Conservation (phyloP, 1,139 yeast species). For the Sugiyamaella xylanicola region DNA sequence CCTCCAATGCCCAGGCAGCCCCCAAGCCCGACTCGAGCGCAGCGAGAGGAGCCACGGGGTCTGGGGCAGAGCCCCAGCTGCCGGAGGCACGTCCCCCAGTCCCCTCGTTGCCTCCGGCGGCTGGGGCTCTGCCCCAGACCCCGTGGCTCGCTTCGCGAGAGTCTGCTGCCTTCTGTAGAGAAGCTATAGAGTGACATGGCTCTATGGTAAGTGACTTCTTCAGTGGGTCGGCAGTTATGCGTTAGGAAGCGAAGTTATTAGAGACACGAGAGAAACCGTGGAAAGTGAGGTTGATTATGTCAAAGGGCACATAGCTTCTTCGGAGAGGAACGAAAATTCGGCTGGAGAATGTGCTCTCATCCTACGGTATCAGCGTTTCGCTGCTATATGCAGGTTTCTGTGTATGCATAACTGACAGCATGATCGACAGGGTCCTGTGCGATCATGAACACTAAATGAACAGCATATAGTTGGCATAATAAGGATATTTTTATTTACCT, state of each 20-base stretch:
- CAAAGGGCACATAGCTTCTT: no score
- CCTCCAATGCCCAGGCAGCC: no score
- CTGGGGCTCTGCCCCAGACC: constrained; percentile 3
- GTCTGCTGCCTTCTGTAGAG: no score
- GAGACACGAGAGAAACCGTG: no score
- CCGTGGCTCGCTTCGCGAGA: background rate
- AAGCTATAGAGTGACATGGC: no score
- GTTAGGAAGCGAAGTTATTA: no score
- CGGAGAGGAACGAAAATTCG: no score
- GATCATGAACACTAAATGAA: background rate
- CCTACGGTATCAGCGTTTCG: background rate
- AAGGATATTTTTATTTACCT: no score
- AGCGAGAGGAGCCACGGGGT: background rate
- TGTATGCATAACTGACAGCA: background rate
- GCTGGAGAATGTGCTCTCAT: background rate
- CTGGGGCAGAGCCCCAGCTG: background rate
- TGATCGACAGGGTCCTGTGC: background rate
- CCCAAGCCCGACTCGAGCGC: background rate
- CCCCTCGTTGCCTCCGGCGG: constrained; percentile 3
- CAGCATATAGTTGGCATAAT: background rate
- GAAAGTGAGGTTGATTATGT: no score
- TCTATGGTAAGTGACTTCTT: no score
- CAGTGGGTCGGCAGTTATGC: no score
- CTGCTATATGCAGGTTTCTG: background rate
- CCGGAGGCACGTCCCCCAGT: no score